These are phyloP conservation scores for Diplogelasinospora grovesii DNA, from an alignment of 495 filamentous ascomycete genomes.

Conservation along the genomic window DNA sequence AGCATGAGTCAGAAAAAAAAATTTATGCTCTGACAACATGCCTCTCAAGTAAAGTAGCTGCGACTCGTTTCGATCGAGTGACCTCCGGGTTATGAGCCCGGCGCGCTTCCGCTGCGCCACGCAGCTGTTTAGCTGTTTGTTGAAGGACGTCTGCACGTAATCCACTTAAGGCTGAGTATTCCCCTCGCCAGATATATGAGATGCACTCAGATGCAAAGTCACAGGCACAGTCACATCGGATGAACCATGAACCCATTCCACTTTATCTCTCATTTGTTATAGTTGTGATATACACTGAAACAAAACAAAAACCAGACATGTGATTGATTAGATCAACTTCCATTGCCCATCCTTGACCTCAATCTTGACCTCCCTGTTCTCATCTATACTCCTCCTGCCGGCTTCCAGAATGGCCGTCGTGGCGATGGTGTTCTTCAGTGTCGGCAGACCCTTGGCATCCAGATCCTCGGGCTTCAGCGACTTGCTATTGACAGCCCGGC, in stretches of 20 bases:
- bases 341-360: constrained; percentile 54
- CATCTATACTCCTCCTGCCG: constrained; percentile 73
- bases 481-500: constrained; percentile 68
- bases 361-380: constrained; percentile 71
- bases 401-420: constrained; percentile 89
- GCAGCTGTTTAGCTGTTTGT: neutral
- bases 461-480: constrained; percentile 63
- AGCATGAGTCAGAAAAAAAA: too few species aligned
- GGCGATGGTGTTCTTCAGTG: constrained; percentile 79
- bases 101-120: constrained; percentile 11
- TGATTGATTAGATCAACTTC: constrained; percentile 67
- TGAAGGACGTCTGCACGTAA: neutral
- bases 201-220: too few species aligned
- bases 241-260: too few species aligned
- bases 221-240: too few species aligned
- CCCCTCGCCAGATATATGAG: too few species aligned
- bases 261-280: neutral
- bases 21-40: too few species aligned
- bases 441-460: constrained; percentile 75
- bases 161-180: too few species aligned
- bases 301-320: too few species aligned
- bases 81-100: constrained; percentile 12
- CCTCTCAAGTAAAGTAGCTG: too few species aligned
- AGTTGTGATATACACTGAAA: too few species aligned
- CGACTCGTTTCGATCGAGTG: constrained; percentile 12